Percentiles rank a stretch among this genome's conserved stretches.
phyloP scores from a whole-genome alignment of 2,329 filamentous ascomycete species.

The Elsinoe australis region DNA sequence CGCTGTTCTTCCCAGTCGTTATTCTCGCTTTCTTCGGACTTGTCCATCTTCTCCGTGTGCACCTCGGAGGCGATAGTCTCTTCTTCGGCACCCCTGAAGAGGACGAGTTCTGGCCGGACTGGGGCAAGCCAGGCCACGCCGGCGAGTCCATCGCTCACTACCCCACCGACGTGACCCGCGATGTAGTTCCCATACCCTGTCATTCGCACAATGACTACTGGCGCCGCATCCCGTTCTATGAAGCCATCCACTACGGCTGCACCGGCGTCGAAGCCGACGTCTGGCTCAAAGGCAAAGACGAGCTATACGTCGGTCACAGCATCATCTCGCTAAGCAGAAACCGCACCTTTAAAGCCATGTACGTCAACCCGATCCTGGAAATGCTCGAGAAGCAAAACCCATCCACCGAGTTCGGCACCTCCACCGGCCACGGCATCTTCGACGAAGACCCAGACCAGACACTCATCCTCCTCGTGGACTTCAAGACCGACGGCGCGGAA shows the following conservation, averaged over 20 bases:
- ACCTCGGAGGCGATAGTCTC: conserved; percentile 32
- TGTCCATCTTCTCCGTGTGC: conserved; percentile 35
- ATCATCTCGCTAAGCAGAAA: conserved; percentile 46
- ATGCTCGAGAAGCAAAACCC: conserved; percentile 51
- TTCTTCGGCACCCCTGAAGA: conserved; percentile 32
- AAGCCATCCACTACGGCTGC: conserved; percentile 53
- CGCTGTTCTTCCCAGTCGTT: conserved; percentile 15
- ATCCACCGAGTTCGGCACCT: conserved; percentile 40
- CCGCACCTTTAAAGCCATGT: conserved; percentile 55
- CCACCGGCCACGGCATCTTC: conserved; percentile 45
- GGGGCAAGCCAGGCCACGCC: conserved; percentile 35
- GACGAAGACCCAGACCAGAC: conserved; percentile 35
- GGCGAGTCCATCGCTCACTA: conserved; percentile 30
- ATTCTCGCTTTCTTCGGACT: conserved; percentile 28
- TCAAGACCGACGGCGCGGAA: conserved; percentile 52
- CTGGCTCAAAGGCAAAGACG: conserved; percentile 44
- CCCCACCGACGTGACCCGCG: conserved; percentile 36
- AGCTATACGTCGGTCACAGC: conserved; percentile 59
- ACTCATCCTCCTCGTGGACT: conserved; percentile 58
- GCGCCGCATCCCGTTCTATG: conserved; percentile 55
- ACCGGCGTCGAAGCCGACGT: conserved; percentile 63
- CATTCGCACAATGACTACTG: conserved; percentile 68
- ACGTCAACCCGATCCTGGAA: conserved; percentile 55
- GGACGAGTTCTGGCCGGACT: conserved; percentile 32
- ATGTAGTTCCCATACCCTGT: conserved; percentile 48